Evolutionary conservation across 2,329 filamentous ascomycete species (phyloP).

Genomic region (Xylaria polymorpha): DNA sequence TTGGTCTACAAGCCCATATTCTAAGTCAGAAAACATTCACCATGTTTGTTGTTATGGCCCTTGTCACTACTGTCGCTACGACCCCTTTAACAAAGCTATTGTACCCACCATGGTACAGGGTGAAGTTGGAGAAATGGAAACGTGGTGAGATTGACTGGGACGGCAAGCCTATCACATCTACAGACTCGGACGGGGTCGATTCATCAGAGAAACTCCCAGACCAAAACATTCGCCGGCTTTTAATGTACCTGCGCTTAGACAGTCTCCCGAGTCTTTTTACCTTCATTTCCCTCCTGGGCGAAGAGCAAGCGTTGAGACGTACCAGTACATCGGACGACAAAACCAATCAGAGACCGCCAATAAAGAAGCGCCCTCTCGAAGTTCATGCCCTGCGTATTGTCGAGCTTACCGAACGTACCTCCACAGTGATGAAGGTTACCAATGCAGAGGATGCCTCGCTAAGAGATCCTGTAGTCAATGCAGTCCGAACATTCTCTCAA

Average conservation of each 20-base stretch:
- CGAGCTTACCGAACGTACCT: constrained; percentile 90
- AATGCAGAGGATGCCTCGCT: constrained; percentile 79
- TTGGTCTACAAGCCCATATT: constrained; percentile 79
- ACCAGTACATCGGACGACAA: constrained; percentile 41
- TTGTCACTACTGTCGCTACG: constrained; percentile 79
- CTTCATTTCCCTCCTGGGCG: constrained; percentile 82
- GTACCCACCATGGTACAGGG: constrained; percentile 80
- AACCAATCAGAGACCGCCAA: constrained; percentile 44
- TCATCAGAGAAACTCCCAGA: constrained; percentile 50
- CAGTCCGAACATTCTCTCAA: constrained; percentile 88
- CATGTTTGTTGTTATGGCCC: constrained; percentile 85
- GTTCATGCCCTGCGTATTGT: constrained; percentile 88
- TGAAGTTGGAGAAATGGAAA: constrained; percentile 74
- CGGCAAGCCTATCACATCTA: constrained; percentile 63
- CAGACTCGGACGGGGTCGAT: constrained; percentile 53
- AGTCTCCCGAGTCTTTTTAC: constrained; percentile 85
- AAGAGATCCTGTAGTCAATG: constrained; percentile 87
- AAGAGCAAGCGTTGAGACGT: constrained; percentile 50
- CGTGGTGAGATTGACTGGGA: constrained; percentile 84
- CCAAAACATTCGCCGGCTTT: constrained; percentile 68
- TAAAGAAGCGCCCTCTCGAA: constrained; percentile 66
- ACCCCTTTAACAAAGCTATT: constrained; percentile 74
- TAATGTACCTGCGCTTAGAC: constrained; percentile 86
- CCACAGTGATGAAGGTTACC: constrained; percentile 93
- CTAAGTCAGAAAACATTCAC: constrained; percentile 78